phyloP scores from a whole-genome alignment of 352 stramenopile species.

The Stramenopiles sp. region DNA sequence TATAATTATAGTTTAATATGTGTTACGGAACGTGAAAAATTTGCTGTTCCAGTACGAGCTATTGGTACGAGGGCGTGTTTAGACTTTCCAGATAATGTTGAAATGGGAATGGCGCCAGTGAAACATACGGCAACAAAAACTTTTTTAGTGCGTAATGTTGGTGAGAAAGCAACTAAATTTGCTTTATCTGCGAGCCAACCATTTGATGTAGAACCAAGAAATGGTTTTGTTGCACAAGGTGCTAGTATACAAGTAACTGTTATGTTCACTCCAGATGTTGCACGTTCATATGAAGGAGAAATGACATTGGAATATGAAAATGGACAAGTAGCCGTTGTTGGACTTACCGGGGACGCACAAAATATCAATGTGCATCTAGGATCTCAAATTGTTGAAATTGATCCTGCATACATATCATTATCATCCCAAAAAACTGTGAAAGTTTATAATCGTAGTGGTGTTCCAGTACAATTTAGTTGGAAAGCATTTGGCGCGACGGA shows the following conservation, averaged over 20 bases:
- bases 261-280: slow-evolving; percentile 21
- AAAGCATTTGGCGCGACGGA: slow-evolving; percentile 49
- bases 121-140: slow-evolving; percentile 49
- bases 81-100: slow-evolving; percentile 62
- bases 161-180: slow-evolving; percentile 45
- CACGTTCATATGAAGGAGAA: slow-evolving; percentile 33
- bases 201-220: slow-evolving; percentile 39
- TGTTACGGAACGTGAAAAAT: slow-evolving; percentile 77
- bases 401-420: slow-evolving; percentile 69
- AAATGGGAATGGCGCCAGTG: slow-evolving; percentile 56
- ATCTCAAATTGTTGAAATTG: slow-evolving; percentile 47
- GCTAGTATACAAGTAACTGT: slow-evolving; percentile 52
- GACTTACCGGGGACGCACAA: slow-evolving; percentile 38
- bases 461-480: slow-evolving; percentile 69
- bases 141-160: slow-evolving; percentile 66
- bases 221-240: slow-evolving; percentile 37
- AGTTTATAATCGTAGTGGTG: slow-evolving; percentile 74
- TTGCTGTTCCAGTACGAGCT: slow-evolving; percentile 62
- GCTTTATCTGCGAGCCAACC: slow-evolving; percentile 34
- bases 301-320: slow-evolving; percentile 53
- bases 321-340: slow-evolving; percentile 43
- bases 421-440: slow-evolving; percentile 60
- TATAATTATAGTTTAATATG: slow-evolving; percentile 71
- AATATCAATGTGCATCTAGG: slow-evolving; percentile 74
- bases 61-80: slow-evolving; percentile 52